Percentiles rank a stretch among this genome's conserved stretches.
Evolutionary conservation across 176 grass and related monocot species (phyloP).

Genomic region (Aegilops umbellulata): DNA sequence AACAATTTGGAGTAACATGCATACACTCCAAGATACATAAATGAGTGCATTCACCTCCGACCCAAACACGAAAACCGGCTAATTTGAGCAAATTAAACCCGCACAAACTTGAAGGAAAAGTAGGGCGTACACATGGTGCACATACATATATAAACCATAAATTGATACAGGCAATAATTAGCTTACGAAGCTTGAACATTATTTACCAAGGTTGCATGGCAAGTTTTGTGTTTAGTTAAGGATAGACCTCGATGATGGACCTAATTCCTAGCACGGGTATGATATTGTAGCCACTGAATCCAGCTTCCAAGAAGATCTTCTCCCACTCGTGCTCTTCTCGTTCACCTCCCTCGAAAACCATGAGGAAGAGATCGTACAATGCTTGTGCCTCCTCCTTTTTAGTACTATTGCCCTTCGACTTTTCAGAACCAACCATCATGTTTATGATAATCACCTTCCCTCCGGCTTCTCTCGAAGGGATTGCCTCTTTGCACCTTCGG

Average conservation of each 20-base stretch:
- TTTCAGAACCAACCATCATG: not conserved
- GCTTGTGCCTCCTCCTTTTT: not conserved
- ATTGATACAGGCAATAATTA: not conserved
- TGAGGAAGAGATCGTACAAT: slow-evolving; percentile 25
- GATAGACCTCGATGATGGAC: slow-evolving; percentile 37
- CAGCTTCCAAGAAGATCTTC: slow-evolving; percentile 25
- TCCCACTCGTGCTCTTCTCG: slow-evolving; percentile 42
- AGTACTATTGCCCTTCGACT: not conserved
- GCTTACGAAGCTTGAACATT: not conserved
- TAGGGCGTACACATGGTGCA: not conserved
- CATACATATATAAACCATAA: not conserved
- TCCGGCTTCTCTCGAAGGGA: not conserved
- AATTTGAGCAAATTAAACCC: not conserved
- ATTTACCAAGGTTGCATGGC: not conserved
- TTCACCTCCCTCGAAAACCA: not conserved
- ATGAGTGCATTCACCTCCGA: not conserved
- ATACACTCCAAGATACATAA: not conserved
- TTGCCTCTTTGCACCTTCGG: slow-evolving; percentile 37
- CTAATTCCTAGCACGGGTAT: slow-evolving; percentile 20
- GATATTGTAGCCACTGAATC: slow-evolving; percentile 38
- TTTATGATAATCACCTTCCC: slow-evolving; percentile 54
- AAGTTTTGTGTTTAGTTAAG: not conserved
- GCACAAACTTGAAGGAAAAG: not conserved
- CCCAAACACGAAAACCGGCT: not conserved
- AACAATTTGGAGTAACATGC: no score